A percentile compares a stretch with the other conserved stretches of the same genome.
phyloP scores from a whole-genome alignment of 1,284 basidiomycete species.

The Ustilago hordei region DNA sequence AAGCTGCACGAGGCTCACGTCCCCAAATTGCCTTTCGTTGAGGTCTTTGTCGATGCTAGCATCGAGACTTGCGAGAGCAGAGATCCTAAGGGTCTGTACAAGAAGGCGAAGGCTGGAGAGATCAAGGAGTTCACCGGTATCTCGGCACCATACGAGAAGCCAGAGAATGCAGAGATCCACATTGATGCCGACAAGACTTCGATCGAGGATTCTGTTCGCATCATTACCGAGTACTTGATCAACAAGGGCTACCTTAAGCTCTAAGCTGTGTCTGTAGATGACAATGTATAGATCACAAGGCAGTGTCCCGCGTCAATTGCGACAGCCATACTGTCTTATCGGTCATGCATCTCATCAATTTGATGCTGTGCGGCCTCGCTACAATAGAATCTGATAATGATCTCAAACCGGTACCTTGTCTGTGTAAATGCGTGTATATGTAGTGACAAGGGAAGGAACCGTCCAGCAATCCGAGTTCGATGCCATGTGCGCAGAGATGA shows the following conservation, averaged over 20 bases:
- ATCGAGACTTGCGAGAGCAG: conserved; percentile 87
- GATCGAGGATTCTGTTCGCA: conserved; percentile 82
- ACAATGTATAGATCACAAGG: too few relatives aligned
- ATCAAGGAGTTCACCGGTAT: conserved; percentile 99
- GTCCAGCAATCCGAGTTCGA: too few relatives aligned
- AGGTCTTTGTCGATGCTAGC: conserved; percentile 92
- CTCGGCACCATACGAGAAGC: conserved; percentile 95
- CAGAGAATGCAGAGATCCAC: conserved; percentile 87
- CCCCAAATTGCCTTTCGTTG: conserved; percentile 83
- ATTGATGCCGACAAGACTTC: conserved; percentile 86
- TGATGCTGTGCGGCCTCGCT: background rate
- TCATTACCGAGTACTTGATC: conserved; percentile 85
- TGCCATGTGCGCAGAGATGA: too few relatives aligned
- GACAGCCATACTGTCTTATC: too few relatives aligned
- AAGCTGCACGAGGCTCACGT: conserved; percentile 77
- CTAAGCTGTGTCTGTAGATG: background rate
- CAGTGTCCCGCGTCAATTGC: too few relatives aligned
- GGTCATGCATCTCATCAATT: too few relatives aligned
- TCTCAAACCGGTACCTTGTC: background rate
- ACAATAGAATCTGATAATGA: background rate
- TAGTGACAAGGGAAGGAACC: too few relatives aligned
- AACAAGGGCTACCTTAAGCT: conserved; percentile 71
- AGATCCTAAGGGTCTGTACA: conserved; percentile 98
- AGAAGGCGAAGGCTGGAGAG: conserved; percentile 93
- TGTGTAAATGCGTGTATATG: too few relatives aligned